Conservation (phyloP, 2,329 filamentous ascomycete genomes). For the Stagonosporopsis tanaceti region DNA sequence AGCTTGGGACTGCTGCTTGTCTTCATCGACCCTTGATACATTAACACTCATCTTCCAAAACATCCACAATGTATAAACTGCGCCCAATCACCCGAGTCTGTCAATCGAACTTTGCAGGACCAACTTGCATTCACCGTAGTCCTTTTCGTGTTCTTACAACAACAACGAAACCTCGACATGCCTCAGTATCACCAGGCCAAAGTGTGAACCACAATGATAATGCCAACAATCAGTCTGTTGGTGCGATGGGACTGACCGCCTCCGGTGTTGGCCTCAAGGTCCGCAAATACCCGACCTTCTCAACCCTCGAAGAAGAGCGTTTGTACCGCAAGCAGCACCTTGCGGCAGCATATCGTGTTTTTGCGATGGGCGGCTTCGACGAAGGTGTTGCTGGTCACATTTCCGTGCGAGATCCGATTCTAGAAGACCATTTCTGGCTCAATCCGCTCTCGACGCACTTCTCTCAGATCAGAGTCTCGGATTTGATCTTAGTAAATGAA, state of each 20-base stretch:
- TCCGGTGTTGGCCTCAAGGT: constrained; percentile 57
- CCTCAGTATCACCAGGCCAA: constrained; percentile 25
- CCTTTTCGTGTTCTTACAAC: constrained; percentile 21
- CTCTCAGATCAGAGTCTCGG: constrained; percentile 51
- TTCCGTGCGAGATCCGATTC: constrained; percentile 49
- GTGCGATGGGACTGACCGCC: constrained; percentile 57
- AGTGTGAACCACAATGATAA: constrained; percentile 48
- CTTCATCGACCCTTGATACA: neutral
- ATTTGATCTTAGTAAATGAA: constrained; percentile 56
- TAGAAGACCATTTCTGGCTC: constrained; percentile 50
- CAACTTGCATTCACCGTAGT: neutral
- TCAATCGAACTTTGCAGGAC: neutral
- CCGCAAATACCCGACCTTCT: constrained; percentile 54
- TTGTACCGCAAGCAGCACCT: constrained; percentile 57
- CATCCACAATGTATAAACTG: neutral
- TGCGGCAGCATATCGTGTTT: constrained; percentile 54
- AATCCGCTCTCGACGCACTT: constrained; percentile 58
- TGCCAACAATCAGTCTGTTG: constrained; percentile 53
- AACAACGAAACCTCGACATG: constrained; percentile 23
- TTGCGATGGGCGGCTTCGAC: constrained; percentile 50
- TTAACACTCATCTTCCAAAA: neutral
- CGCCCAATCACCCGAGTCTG: neutral
- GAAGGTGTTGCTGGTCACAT: constrained; percentile 58
- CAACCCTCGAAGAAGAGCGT: constrained; percentile 51
- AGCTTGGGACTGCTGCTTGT: constrained; percentile 1